These are phyloP conservation scores for Trypanosoma cruzi DNA, from an alignment of 208 protist species.

Conservation along the genomic window DNA sequence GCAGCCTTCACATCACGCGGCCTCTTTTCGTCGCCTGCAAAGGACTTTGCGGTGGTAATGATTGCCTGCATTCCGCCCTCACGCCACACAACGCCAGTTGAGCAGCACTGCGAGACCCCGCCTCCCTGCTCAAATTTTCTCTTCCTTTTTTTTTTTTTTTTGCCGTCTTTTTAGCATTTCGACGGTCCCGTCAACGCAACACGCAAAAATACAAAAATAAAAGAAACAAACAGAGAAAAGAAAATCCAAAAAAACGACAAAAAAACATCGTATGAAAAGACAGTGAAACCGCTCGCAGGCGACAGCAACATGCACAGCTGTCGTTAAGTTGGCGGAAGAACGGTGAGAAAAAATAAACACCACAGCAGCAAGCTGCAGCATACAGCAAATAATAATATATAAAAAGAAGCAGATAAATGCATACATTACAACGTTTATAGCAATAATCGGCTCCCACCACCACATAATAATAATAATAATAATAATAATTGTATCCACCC, in stretches of 20 bases:
- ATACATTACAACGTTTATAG: too few relatives aligned
- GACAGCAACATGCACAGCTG: neutral
- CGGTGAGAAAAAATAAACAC: neutral
- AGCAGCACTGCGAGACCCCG: neutral
- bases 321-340: neutral
- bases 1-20: slow-evolving; percentile 7
- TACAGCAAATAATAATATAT: neutral
- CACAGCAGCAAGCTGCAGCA: neutral
- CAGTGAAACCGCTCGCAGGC: neutral
- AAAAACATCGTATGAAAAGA: slow-evolving; percentile 12
- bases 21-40: slow-evolving; percentile 15
- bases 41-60: slow-evolving; percentile 13
- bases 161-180: too few relatives aligned
- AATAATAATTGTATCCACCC: neutral
- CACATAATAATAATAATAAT: neutral
- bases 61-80: slow-evolving; percentile 35
- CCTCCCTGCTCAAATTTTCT: neutral
- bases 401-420: slow-evolving; percentile 8
- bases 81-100: neutral
- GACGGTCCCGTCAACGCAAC: too few relatives aligned
- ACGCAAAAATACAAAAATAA: slow-evolving; percentile 16
- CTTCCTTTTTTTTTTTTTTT: slow-evolving; percentile 5
- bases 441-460: too few relatives aligned
- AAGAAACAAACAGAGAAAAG: slow-evolving; percentile 18
- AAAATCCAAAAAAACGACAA: slow-evolving; percentile 12